These are phyloP conservation scores for Cymbidium sinense DNA, from an alignment of 106 monocot species.

Conservation along the genomic window DNA sequence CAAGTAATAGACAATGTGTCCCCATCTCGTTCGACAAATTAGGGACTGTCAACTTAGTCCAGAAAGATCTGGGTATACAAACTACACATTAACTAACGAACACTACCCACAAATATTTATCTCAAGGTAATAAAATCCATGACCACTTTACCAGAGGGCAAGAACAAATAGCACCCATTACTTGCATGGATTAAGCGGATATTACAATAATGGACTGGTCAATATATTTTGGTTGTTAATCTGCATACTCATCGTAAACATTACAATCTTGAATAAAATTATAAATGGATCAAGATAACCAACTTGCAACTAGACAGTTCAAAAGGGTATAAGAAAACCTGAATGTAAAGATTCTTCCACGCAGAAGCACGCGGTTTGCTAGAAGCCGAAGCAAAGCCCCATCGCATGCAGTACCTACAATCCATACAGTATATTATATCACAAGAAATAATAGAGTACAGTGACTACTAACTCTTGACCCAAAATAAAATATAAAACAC, in stretches of 20 bases:
- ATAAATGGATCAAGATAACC: background rate
- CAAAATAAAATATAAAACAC: background rate
- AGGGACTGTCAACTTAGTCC: background rate
- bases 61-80: background rate
- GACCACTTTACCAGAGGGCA: background rate
- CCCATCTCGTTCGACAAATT: background rate
- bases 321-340: conserved; percentile 30
- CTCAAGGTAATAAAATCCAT: background rate
- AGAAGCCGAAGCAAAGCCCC: conserved; percentile 56
- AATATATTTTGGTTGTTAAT: background rate
- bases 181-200: background rate
- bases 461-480: background rate
- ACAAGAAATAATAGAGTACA: background rate
- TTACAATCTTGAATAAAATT: background rate
- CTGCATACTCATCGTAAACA: background rate
- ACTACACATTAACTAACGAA: background rate
- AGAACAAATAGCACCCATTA: background rate
- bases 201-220: background rate
- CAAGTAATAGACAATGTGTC: background rate
- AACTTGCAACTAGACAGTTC: background rate
- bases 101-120: background rate
- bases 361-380: conserved; percentile 66
- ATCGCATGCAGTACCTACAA: conserved; percentile 84
- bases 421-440: background rate
- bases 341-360: conserved; percentile 98